Conservation (phyloP, 805 yeast genomes). For the Candida mattraensis region DNA sequence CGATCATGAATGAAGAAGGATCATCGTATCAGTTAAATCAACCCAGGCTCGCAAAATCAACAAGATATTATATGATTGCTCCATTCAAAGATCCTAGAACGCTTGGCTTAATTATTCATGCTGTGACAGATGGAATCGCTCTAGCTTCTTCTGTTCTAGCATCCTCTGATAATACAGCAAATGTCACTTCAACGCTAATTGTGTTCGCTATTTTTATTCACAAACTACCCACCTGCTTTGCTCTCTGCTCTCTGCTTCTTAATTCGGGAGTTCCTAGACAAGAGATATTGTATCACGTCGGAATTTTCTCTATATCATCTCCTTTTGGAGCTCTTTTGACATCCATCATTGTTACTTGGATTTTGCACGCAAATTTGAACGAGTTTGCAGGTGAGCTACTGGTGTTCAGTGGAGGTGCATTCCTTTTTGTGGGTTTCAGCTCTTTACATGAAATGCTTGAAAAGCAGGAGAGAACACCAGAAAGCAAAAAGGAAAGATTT, state of each 20-base stretch:
- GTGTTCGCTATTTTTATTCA: constrained; percentile 65
- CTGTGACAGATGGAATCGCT: constrained; percentile 72
- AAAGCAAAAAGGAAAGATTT: constrained; percentile 6
- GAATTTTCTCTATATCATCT: constrained; percentile 56
- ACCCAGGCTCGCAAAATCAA: no score
- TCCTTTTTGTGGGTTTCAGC: constrained; percentile 68
- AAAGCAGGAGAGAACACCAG: constrained; percentile 1
- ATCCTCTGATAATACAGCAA: constrained; percentile 14
- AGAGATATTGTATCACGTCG: constrained; percentile 45
- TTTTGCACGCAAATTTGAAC: constrained; percentile 21
- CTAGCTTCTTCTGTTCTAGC: constrained; percentile 55
- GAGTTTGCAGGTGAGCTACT: constrained; percentile 53
- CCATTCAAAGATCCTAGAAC: constrained; percentile 49
- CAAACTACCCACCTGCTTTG: constrained; percentile 74
- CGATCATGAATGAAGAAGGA: no score
- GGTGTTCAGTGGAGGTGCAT: constrained; percentile 70
- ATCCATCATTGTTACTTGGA: constrained; percentile 28
- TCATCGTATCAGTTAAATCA: no score
- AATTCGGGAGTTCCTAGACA: constrained; percentile 32
- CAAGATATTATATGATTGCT: constrained; percentile 22
- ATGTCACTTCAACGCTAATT: constrained; percentile 37
- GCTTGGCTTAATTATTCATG: constrained; percentile 64
- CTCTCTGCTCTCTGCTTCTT: constrained; percentile 56
- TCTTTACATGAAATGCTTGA: constrained; percentile 48
- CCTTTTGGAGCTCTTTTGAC: constrained; percentile 60